These are phyloP conservation scores for Candida sp. DNA, from an alignment of 1,139 yeast genomes.

Conservation along the genomic window DNA sequence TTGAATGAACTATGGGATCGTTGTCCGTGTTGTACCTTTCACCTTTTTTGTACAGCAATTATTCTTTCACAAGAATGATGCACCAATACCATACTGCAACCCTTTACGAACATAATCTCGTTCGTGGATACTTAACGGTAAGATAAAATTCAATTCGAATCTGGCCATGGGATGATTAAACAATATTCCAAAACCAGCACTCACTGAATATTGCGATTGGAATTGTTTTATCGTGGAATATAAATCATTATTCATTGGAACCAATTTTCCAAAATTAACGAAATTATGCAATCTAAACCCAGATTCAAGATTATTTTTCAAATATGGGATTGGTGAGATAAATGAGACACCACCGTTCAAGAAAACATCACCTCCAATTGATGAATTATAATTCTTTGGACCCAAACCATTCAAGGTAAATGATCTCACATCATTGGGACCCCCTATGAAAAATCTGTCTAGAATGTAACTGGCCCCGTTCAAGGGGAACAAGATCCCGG, in stretches of 20 bases:
- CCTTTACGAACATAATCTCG: constrained; percentile 79
- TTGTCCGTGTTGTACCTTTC: too few relatives aligned
- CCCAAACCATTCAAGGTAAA: constrained; percentile 81
- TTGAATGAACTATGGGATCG: too few relatives aligned
- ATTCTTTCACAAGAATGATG: constrained; percentile 58
- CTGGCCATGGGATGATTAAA: constrained; percentile 89
- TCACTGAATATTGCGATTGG: constrained; percentile 38
- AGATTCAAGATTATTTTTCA: constrained; percentile 40
- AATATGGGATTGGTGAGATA: constrained; percentile 62
- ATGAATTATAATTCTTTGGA: constrained; percentile 60
- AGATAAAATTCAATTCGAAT: constrained; percentile 81
- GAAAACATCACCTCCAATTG: constrained; percentile 82
- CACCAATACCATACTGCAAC: constrained; percentile 88
- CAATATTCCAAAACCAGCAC: constrained; percentile 74
- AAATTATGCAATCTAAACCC: constrained; percentile 71
- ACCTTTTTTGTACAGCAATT: too few relatives aligned
- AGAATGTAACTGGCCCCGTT: constrained; percentile 47
- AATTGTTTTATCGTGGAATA: constrained; percentile 22
- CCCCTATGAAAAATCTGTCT: constrained; percentile 57
- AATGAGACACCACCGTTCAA: constrained; percentile 69
- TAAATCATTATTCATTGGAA: constrained; percentile 31
- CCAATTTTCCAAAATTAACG: constrained; percentile 69
- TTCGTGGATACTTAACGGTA: constrained; percentile 67
- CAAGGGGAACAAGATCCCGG: constrained; percentile 49
- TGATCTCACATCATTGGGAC: constrained; percentile 81